These are phyloP conservation scores for Metschnikowia bowlesiae DNA, from an alignment of 805 yeast species.

Conservation along the genomic window DNA sequence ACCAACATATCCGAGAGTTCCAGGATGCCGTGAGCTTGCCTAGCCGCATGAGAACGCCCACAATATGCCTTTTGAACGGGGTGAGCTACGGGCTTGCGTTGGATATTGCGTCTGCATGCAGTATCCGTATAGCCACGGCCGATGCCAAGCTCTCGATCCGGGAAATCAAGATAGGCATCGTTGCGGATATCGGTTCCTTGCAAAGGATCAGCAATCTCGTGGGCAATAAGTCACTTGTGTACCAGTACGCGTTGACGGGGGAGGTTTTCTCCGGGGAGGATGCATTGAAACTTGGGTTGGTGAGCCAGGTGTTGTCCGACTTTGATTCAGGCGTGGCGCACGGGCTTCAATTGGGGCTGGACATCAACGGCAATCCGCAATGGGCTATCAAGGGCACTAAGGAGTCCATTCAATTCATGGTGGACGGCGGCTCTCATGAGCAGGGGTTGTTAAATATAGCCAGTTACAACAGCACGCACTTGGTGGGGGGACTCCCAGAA, in stretches of 20 bases:
- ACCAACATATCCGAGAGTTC: slow-evolving; percentile 47
- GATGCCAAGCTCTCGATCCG: slow-evolving; percentile 56
- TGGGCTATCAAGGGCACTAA: slow-evolving; percentile 69
- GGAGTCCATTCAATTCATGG: slow-evolving; percentile 42
- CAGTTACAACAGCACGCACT: slow-evolving; percentile 42
- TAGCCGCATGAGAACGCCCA: slow-evolving; percentile 49
- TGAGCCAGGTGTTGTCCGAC: slow-evolving; percentile 42
- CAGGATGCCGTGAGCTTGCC: slow-evolving; percentile 54
- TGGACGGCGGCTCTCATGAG: slow-evolving; percentile 30
- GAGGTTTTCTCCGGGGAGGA: slow-evolving; percentile 50
- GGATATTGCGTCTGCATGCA: slow-evolving; percentile 57
- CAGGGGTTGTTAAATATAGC: slow-evolving; percentile 54
- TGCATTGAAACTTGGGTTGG: slow-evolving; percentile 54
- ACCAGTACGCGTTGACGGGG: slow-evolving; percentile 61
- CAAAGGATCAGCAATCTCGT: slow-evolving; percentile 58
- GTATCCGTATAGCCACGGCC: slow-evolving; percentile 52
- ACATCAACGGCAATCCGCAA: slow-evolving; percentile 43
- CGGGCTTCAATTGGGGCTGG: slow-evolving; percentile 48
- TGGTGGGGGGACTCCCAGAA: slow-evolving; percentile 19
- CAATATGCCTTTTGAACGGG: slow-evolving; percentile 66
- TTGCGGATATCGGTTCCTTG: slow-evolving; percentile 76
- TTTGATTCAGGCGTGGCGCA: slow-evolving; percentile 46
- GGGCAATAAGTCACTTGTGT: slow-evolving; percentile 52
- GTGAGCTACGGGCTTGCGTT: slow-evolving; percentile 60
- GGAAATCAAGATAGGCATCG: slow-evolving; percentile 68